Conservation (phyloP, 805 yeast species). For the Pichia eremophila region DNA sequence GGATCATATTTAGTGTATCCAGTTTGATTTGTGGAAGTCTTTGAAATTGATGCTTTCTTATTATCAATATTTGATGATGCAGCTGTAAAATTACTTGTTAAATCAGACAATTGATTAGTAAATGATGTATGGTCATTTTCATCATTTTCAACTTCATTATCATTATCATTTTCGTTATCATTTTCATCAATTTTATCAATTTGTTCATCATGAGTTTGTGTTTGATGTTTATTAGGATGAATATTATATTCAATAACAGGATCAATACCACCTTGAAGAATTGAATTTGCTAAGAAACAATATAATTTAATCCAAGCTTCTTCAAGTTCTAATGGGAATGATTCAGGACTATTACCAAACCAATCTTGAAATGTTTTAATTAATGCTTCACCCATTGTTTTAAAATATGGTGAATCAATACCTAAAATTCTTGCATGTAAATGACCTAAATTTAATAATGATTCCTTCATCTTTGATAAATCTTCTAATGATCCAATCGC, state of each 20-base stretch:
- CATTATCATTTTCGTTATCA: background rate
- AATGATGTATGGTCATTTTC: background rate
- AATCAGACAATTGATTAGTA: background rate
- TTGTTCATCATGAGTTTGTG: background rate
- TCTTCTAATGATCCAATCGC: slow-evolving; percentile 60
- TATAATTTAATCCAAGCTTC: slow-evolving; percentile 64
- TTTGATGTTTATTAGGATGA: background rate
- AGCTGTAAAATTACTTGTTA: background rate
- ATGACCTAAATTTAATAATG: slow-evolving; percentile 56
- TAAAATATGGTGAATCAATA: slow-evolving; percentile 58
- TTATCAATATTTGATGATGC: background rate
- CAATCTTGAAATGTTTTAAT: slow-evolving; percentile 60
- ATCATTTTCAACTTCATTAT: background rate
- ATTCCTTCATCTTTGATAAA: slow-evolving; percentile 46
- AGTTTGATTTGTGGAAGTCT: background rate
- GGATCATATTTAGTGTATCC: background rate
- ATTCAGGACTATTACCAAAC: slow-evolving; percentile 28
- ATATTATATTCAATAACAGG: slow-evolving; percentile 29
- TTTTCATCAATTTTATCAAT: slow-evolving; percentile 1
- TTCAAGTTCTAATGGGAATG: slow-evolving; percentile 52
- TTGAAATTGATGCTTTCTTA: background rate
- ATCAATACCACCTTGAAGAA: slow-evolving; percentile 52
- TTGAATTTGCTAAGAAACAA: slow-evolving; percentile 57
- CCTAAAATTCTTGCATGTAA: slow-evolving; percentile 69
- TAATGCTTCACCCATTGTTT: slow-evolving; percentile 65